Evolutionary conservation across 176 grass and related monocot genomes (phyloP).

Genomic region (Sorghum bicolor): DNA sequence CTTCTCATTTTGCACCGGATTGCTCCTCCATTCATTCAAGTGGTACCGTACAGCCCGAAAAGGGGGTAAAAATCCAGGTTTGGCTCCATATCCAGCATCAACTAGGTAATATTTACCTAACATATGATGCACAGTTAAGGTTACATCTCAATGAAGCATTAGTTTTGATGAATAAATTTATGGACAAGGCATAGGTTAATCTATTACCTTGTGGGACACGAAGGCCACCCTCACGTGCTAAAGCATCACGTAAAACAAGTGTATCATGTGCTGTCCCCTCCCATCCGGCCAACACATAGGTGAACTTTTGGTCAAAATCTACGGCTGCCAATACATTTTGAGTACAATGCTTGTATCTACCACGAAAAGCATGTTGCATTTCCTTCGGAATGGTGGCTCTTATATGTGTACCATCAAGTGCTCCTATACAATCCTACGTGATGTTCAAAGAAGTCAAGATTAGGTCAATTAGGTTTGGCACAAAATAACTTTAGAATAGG

Average conservation of each 20-base stretch:
- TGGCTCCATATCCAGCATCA: neutral
- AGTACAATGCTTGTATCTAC: neutral
- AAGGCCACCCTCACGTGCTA: neutral
- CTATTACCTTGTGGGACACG: neutral
- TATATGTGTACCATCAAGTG: neutral
- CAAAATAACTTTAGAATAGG: too few relatives aligned
- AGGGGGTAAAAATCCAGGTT: neutral
- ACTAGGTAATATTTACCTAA: neutral
- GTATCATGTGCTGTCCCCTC: neutral
- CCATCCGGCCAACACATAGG: constrained; percentile 7
- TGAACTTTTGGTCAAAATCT: constrained; percentile 23
- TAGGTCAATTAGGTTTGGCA: too few relatives aligned
- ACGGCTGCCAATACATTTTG: constrained; percentile 20
- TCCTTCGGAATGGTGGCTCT: neutral
- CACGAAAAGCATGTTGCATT: neutral
- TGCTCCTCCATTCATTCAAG: neutral
- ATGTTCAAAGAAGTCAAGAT: too few relatives aligned
- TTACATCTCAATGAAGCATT: neutral
- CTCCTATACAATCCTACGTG: neutral
- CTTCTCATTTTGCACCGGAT: neutral
- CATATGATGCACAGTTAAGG: neutral
- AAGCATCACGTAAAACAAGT: neutral
- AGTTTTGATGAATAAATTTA: neutral
- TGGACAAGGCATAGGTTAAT: too few relatives aligned
- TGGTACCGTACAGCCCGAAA: neutral